These are phyloP conservation scores for Fusarium miscanthi DNA, from an alignment of 2,329 filamentous ascomycete genomes.

Conservation along the genomic window DNA sequence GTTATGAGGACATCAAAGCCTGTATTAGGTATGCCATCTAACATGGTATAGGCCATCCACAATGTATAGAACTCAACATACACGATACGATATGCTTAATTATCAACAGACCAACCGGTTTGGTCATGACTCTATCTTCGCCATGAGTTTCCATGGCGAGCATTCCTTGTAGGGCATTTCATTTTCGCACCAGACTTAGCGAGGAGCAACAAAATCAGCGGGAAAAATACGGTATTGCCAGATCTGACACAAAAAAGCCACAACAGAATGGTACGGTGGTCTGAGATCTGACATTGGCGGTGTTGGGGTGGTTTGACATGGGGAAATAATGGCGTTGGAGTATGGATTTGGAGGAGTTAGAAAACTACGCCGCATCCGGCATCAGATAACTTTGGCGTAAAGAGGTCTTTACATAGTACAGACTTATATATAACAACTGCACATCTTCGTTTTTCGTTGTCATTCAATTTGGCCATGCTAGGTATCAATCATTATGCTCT, in stretches of 20 bases:
- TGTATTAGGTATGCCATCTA: neutral
- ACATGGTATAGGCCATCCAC: constrained; percentile 36
- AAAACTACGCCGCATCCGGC: constrained; percentile 30
- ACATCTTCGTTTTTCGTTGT: neutral
- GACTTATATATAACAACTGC: neutral
- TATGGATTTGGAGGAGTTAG: constrained; percentile 1
- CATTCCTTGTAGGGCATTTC: neutral
- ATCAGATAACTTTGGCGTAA: constrained; percentile 12
- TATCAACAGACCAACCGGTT: constrained; percentile 13
- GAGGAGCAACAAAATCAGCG: neutral
- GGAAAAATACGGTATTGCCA: neutral
- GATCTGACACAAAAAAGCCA: neutral
- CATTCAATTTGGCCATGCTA: neutral
- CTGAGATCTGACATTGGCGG: constrained; percentile 33
- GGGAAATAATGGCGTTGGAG: constrained; percentile 34
- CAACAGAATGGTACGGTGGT: constrained; percentile 6
- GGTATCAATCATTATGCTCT: neutral
- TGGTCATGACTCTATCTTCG: constrained; percentile 6
- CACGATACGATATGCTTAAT: neutral
- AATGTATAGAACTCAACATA: constrained; percentile 18
- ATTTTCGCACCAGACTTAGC: constrained; percentile 1
- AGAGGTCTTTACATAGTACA: neutral
- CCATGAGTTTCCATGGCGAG: neutral
- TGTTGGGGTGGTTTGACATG: constrained; percentile 36
- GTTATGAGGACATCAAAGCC: neutral